phyloP scores from a whole-genome alignment of 768 basidiomycete genomes.

The Pleurotus djamor region DNA sequence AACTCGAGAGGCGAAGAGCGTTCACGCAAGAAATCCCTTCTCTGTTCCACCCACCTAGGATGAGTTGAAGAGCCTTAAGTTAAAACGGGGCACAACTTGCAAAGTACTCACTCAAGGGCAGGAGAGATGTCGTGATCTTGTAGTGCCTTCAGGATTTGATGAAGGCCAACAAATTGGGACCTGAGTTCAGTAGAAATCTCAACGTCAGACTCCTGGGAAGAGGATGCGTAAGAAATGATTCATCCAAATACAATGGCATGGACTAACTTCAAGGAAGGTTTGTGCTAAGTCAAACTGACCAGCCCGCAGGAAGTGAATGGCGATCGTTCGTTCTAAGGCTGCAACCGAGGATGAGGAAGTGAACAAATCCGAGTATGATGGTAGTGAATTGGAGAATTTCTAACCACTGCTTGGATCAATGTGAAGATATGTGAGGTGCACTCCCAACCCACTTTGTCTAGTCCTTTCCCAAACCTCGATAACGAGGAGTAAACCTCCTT shows the following conservation, averaged over 20 bases:
- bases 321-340: conserved; percentile 70
- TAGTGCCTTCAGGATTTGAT: conserved; percentile 69
- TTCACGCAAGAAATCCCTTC: conserved; percentile 61
- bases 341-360: conserved; percentile 52
- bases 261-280: conserved; percentile 66
- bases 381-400: conserved; percentile 61
- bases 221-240: conserved; percentile 1
- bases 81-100: neutral
- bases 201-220: conserved; percentile 61
- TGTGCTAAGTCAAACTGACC: conserved; percentile 80
- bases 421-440: neutral
- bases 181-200: conserved; percentile 50
- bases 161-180: conserved; percentile 64
- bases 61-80: neutral
- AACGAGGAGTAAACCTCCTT: conserved; percentile 85
- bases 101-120: conserved; percentile 67
- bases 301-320: conserved; percentile 75
- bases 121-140: conserved; percentile 64
- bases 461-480: conserved; percentile 74
- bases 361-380: conserved; percentile 68
- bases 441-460: conserved; percentile 76
- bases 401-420: conserved; percentile 20
- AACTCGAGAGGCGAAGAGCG: conserved; percentile 87
- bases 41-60: conserved; percentile 75
- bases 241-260: neutral